phyloP scores from a whole-genome alignment of 1,284 basidiomycete genomes.

The Pholiota adiposa region DNA sequence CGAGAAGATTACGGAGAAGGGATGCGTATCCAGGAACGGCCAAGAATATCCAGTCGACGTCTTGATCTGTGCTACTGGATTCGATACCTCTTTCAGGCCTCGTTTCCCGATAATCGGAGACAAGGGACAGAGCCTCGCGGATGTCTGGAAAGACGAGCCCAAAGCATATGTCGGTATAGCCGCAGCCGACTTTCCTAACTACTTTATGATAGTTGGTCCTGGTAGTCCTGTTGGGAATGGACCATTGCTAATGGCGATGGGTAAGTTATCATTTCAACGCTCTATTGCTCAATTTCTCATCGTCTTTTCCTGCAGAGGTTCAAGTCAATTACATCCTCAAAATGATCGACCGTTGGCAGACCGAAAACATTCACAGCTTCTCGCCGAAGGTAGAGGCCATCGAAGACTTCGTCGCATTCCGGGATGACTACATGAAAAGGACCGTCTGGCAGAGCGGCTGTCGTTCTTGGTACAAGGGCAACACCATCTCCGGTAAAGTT shows the following conservation, averaged over 20 bases:
- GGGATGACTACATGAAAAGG: conserved; percentile 7
- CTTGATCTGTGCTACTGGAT: conserved; percentile 40
- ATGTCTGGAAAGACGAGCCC: conserved; percentile 34
- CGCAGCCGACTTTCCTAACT: conserved; percentile 34
- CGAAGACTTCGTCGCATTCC: conserved; percentile 9
- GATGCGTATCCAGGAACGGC: conserved; percentile 29
- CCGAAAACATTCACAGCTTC: conserved; percentile 10
- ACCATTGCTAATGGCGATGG: conserved; percentile 30
- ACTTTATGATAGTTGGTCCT: conserved; percentile 34
- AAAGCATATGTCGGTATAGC: conserved; percentile 34
- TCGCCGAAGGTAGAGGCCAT: conserved; percentile 3
- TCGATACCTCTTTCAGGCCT: conserved; percentile 35
- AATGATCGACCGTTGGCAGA: conserved; percentile 10
- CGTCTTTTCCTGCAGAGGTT: conserved; percentile 14
- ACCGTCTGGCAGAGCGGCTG: conserved; percentile 7
- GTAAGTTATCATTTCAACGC: conserved; percentile 14
- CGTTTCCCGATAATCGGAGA: conserved; percentile 34
- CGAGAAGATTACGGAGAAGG: conserved; percentile 30
- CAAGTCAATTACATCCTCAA: conserved; percentile 11
- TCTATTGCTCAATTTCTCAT: not conserved
- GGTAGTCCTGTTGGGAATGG: conserved; percentile 39
- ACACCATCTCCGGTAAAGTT: conserved; percentile 26
- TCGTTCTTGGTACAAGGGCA: conserved; percentile 13
- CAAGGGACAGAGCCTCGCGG: conserved; percentile 25
- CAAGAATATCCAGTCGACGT: conserved; percentile 34